phyloP scores from a whole-genome alignment of 768 basidiomycete species.

The Lactarius hengduanensis region DNA sequence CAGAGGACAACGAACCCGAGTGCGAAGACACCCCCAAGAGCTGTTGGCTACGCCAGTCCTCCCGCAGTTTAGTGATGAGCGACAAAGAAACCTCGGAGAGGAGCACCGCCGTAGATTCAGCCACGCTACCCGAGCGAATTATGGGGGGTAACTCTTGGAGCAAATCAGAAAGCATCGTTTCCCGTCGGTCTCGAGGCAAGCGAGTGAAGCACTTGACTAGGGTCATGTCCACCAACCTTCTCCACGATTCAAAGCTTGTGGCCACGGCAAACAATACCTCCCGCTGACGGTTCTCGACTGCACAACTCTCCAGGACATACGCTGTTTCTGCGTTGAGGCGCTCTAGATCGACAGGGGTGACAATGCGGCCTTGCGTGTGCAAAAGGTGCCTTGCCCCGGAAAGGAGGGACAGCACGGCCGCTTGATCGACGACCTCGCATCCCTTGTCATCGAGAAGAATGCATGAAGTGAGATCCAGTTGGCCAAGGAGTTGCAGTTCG shows the following conservation, averaged over 20 bases:
- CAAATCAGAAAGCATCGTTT: conserved; percentile 88
- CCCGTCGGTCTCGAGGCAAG: conserved; percentile 76
- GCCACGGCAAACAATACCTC: conserved; percentile 71
- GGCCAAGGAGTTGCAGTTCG: conserved; percentile 61
- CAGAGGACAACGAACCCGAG: conserved; percentile 71
- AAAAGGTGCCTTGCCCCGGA: conserved; percentile 56
- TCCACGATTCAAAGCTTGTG: conserved; percentile 80
- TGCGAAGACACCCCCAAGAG: conserved; percentile 65
- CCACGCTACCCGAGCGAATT: conserved; percentile 61
- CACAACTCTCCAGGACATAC: conserved; percentile 82
- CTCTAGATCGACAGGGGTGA: conserved; percentile 60
- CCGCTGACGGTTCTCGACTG: conserved; percentile 84
- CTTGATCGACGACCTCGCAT: conserved; percentile 80
- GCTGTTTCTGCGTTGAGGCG: conserved; percentile 65
- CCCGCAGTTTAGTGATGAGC: conserved; percentile 83
- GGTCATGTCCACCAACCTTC: conserved; percentile 76
- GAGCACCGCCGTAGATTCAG: conserved; percentile 74
- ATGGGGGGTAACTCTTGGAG: conserved; percentile 75
- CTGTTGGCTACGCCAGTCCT: conserved; percentile 71
- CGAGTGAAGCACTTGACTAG: conserved; percentile 85
- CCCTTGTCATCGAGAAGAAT: conserved; percentile 64
- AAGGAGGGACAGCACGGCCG: conserved; percentile 69
- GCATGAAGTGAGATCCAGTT: conserved; percentile 69
- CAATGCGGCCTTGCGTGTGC: conserved; percentile 64
- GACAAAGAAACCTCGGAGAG: conserved; percentile 82